Evolutionary conservation across 2,329 filamentous ascomycete genomes (phyloP).

Genomic region (Metarhizium album): DNA sequence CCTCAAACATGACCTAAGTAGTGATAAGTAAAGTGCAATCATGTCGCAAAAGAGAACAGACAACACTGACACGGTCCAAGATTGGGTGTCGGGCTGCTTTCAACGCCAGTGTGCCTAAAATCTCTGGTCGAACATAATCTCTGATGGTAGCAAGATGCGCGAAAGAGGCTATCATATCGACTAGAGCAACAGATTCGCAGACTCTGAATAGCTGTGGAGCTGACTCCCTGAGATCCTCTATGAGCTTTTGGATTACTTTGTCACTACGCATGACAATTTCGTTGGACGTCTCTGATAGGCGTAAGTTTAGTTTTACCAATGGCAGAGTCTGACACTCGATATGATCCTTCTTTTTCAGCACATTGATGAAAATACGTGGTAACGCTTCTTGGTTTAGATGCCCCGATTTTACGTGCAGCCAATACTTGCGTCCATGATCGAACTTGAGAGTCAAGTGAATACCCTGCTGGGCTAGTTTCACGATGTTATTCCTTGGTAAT

Average conservation of each 20-base stretch:
- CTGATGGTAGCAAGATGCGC: constrained; percentile 57
- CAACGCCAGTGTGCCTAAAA: constrained; percentile 59
- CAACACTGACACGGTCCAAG: constrained; percentile 47
- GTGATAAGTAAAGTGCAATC: background rate
- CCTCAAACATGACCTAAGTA: constrained; percentile 45
- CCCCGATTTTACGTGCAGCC: constrained; percentile 51
- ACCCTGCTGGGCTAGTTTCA: constrained; percentile 35
- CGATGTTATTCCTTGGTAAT: background rate
- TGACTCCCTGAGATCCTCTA: constrained; percentile 59
- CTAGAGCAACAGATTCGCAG: constrained; percentile 73
- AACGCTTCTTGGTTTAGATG: constrained; percentile 52
- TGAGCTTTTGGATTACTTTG: constrained; percentile 58
- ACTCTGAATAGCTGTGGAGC: constrained; percentile 69
- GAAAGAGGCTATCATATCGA: constrained; percentile 79
- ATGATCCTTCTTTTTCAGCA: constrained; percentile 57
- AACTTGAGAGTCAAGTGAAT: constrained; percentile 60
- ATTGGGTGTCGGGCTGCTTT: constrained; percentile 70
- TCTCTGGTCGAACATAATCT: constrained; percentile 53
- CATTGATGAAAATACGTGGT: constrained; percentile 67
- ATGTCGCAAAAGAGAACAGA: background rate
- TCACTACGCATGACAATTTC: constrained; percentile 81
- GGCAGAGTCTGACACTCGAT: constrained; percentile 83
- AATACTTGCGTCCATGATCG: constrained; percentile 70
- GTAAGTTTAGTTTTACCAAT: constrained; percentile 68
- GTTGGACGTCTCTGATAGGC: constrained; percentile 69